Evolutionary conservation across 768 basidiomycete genomes (phyloP), one percentile per base, ranked within the genome.

Genomic region (Agrocybe praecox): DNA sequence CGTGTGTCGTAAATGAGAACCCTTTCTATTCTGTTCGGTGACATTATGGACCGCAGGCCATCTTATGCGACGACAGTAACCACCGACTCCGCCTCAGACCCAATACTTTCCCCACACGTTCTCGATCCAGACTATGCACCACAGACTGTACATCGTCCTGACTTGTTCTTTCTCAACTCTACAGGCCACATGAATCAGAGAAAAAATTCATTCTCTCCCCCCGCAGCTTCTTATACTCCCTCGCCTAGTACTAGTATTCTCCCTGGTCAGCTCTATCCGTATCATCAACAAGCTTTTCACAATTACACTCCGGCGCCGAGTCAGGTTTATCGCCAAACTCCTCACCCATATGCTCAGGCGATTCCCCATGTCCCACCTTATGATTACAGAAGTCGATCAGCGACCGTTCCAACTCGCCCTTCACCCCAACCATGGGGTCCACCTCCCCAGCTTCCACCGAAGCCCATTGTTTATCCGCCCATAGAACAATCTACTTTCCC

Each of bases 231-330:
- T 19, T 34, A n/a, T n/a, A n/a, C n/a, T n/a, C n/a, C n/a, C n/a
- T n/a, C n/a, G n/a, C n/a, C n/a, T n/a, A n/a, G n/a, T n/a, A n/a
- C 58, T 15, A 33, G 60, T 26, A 21, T 60, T 22, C 43, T 65
- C 29, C 62, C 70, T 46, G 45, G 66, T 15, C 71, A 73, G 49
- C 62, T 69, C 12, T 72, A 75, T 57, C 73, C 74, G n/a, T 62
- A 67, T 52, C 69, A 71, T 53, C 67, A 63, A 42, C 71, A 70
- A 46, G 62, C 65, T 40, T 66, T 69, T 53, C 65, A 68, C 24
- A 70, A 65, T 50, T 65, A 67, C 29, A 61, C 71, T 8, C 61
- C 65, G n/a, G 61, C 66, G 36, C 65, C 71, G 26, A 67, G 69
- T 29, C 57, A 63, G 9, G 59, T 69, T 19, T 48, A 21, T 46